Evolutionary conservation across 257 asterid species (phyloP).

Genomic region (Solanum tarapatanum): DNA sequence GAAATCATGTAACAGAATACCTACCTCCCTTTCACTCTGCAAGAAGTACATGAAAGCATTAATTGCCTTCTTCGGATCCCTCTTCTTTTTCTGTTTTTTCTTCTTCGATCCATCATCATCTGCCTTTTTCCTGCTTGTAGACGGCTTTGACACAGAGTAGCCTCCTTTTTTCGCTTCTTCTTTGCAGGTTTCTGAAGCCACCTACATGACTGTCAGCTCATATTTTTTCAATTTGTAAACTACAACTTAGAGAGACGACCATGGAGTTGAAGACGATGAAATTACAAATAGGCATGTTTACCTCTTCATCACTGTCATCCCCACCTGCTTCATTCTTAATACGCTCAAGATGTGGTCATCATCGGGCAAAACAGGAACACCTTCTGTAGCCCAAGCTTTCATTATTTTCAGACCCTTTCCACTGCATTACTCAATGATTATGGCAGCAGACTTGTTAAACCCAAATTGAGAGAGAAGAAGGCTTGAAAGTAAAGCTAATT

Average conservation of each 20-base stretch:
- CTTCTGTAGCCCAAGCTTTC: conserved; percentile 28
- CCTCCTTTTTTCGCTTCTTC: not conserved
- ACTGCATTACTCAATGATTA: conserved; percentile 26
- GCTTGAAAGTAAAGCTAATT: conserved; percentile 14
- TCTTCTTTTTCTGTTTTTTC: conserved; percentile 79
- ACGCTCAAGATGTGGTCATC: conserved; percentile 70
- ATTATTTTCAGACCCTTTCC: conserved; percentile 58
- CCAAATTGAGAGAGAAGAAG: not conserved
- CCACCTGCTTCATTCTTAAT: conserved; percentile 22
- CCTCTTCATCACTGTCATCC: conserved; percentile 46
- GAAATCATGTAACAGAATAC: not conserved
- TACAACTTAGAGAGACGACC: not conserved
- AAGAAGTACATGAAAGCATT: conserved; percentile 90
- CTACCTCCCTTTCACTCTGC: conserved; percentile 82
- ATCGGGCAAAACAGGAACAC: conserved; percentile 47
- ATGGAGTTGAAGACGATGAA: not conserved
- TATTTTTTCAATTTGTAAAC: too few relatives aligned
- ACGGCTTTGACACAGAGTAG: conserved; percentile 46
- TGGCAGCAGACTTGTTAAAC: not conserved
- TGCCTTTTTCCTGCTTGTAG: conserved; percentile 54
- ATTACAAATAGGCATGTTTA: not conserved
- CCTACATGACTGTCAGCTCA: too few relatives aligned
- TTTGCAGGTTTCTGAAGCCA: too few relatives aligned
- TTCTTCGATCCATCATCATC: conserved; percentile 62
- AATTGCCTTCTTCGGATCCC: conserved; percentile 82